Evolutionary conservation across 2,329 filamentous ascomycete genomes (phyloP).

Genomic region (Cyphellophora attinorum): DNA sequence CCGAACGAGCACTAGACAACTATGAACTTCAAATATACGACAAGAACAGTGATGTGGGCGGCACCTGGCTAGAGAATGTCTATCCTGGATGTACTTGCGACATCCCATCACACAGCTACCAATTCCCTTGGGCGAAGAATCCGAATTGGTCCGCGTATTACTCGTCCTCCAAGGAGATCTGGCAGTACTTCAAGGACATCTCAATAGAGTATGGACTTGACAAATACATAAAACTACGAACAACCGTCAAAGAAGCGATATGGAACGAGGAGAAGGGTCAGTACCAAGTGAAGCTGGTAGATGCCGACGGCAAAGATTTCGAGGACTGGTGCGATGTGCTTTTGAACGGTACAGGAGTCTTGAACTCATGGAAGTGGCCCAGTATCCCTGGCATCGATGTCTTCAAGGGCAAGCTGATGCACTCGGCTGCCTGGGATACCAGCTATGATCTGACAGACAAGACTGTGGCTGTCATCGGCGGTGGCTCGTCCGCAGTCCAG

Average conservation of each 20-base stretch:
- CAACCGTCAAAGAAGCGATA: conserved; percentile 40
- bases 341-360: conserved; percentile 48
- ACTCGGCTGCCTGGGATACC: conserved; percentile 33
- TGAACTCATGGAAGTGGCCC: conserved; percentile 42
- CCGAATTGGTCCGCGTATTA: conserved; percentile 48
- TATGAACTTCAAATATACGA: conserved; percentile 20
- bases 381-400: conserved; percentile 19
- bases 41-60: conserved; percentile 23
- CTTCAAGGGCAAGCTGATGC: conserved; percentile 23
- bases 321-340: conserved; percentile 42
- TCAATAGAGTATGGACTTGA: conserved; percentile 32
- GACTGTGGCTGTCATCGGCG: conserved; percentile 50
- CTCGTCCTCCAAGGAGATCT: conserved; percentile 51
- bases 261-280: conserved; percentile 38
- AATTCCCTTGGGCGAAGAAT: conserved; percentile 52
- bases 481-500: conserved; percentile 50
- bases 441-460: conserved; percentile 45
- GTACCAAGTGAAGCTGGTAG: conserved; percentile 24
- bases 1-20: too few relatives aligned
- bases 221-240: conserved; percentile 51
- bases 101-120: conserved; percentile 46
- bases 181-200: conserved; percentile 39
- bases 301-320: conserved; percentile 28
- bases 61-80: conserved; percentile 11
- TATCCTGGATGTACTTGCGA: conserved; percentile 45